Evolutionary conservation across 371 early-diverging fungal species (phyloP).

Genomic region (Mucor circinelloides): DNA sequence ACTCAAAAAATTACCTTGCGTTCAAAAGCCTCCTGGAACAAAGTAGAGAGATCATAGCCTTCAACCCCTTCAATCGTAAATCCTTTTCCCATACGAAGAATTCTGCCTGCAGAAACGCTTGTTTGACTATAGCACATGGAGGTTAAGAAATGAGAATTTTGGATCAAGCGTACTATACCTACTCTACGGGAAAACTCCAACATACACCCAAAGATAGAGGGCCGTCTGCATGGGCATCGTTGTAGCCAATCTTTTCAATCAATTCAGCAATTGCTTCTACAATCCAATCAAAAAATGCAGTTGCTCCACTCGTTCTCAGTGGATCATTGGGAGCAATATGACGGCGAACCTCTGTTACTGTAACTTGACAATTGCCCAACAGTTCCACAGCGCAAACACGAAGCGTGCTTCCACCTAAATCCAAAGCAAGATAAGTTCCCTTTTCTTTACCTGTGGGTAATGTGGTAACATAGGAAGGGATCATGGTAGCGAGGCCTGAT

Average conservation of each 20-base stretch:
- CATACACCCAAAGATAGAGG: conserved; percentile 48
- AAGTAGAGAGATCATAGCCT: conserved; percentile 78
- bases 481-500: conserved; percentile 55
- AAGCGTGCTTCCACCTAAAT: conserved; percentile 92
- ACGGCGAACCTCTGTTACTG: conserved; percentile 46
- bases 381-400: conserved; percentile 68
- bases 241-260: conserved; percentile 15
- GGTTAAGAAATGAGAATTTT: background rate
- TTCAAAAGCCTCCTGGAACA: conserved; percentile 67
- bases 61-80: conserved; percentile 76
- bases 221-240: conserved; percentile 23
- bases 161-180: conserved; percentile 1
- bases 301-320: conserved; percentile 58
- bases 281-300: conserved; percentile 86
- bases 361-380: conserved; percentile 49
- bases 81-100: conserved; percentile 92
- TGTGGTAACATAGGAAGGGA: conserved; percentile 83
- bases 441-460: conserved; percentile 81
- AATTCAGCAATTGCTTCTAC: conserved; percentile 61
- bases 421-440: conserved; percentile 88
- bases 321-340: conserved; percentile 61
- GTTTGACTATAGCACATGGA: conserved; percentile 60
- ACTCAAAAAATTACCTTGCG: conserved; percentile 52
- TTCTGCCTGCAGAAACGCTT: conserved; percentile 70
- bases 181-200: conserved; percentile 58